Evolutionary conservation across 768 basidiomycete species (phyloP).

Genomic region (Rhodosporidiobolus sp.): DNA sequence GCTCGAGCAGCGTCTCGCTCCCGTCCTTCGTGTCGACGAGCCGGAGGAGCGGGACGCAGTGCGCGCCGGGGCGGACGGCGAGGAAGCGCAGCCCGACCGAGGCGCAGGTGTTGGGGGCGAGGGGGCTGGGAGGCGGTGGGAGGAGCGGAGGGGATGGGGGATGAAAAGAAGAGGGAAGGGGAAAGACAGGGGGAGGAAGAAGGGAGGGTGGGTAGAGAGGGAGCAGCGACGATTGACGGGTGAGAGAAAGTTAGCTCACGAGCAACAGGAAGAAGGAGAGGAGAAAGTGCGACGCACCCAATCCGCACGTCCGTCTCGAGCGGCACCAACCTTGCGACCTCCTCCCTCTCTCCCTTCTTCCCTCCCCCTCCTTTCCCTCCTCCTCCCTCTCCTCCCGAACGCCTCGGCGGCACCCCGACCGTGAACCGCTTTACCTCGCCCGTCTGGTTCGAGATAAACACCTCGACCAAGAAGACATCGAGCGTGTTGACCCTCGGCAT

Average conservation of each 20-base stretch:
- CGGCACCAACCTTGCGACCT: constrained; percentile 12
- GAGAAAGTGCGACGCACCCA: constrained; percentile 33
- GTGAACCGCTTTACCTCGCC: constrained; percentile 14
- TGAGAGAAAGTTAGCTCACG: too few relatives aligned
- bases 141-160: too few relatives aligned
- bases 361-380: neutral
- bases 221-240: neutral
- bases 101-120: constrained; percentile 28
- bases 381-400: too few relatives aligned
- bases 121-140: constrained; percentile 10
- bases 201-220: too few relatives aligned
- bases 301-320: constrained; percentile 37
- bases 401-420: constrained; percentile 21
- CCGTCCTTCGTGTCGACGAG: constrained; percentile 14
- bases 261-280: too few relatives aligned
- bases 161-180: too few relatives aligned
- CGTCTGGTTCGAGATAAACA: constrained; percentile 28
- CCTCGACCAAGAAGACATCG: constrained; percentile 37
- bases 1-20: constrained; percentile 15
- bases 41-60: constrained; percentile 20
- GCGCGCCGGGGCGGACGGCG: constrained; percentile 39
- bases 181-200: too few relatives aligned
- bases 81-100: constrained; percentile 28
- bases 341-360: neutral
- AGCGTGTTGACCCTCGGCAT: constrained; percentile 30